Conservation (phyloP, 805 yeast genomes). For the Starmerella cellae region DNA sequence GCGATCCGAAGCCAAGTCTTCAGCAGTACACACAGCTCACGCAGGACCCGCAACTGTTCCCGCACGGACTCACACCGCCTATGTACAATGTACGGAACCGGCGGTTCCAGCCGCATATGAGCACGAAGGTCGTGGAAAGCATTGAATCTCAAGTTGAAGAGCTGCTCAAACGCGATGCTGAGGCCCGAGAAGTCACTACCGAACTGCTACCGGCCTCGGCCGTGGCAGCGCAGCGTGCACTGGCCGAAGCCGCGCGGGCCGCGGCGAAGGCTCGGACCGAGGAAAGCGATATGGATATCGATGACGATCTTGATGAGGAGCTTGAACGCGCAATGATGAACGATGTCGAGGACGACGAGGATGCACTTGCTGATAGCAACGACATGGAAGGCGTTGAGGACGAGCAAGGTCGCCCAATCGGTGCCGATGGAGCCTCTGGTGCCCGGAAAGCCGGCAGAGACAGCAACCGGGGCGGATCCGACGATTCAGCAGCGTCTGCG, state of each 20-base stretch:
- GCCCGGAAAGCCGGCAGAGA: not conserved
- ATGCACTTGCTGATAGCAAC: slow-evolving; percentile 8
- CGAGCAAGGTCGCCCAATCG: slow-evolving; percentile 21
- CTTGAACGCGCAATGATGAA: slow-evolving; percentile 27
- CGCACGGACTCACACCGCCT: slow-evolving; percentile 80
- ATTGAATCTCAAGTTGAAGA: slow-evolving; percentile 71
- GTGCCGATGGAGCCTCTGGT: not conserved
- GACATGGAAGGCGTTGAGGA: slow-evolving; percentile 21
- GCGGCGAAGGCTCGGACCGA: slow-evolving; percentile 30
- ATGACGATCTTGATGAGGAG: slow-evolving; percentile 24
- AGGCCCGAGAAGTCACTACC: slow-evolving; percentile 66
- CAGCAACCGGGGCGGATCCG: not conserved
- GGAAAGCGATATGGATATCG: slow-evolving; percentile 27
- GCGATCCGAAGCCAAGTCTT: slow-evolving; percentile 27
- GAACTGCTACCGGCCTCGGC: slow-evolving; percentile 47
- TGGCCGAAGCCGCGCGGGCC: slow-evolving; percentile 24
- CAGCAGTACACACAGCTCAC: slow-evolving; percentile 30
- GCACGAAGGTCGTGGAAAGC: slow-evolving; percentile 57
- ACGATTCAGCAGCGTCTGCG: not conserved
- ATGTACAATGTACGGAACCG: slow-evolving; percentile 54
- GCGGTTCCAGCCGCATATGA: slow-evolving; percentile 57
- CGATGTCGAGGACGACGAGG: slow-evolving; percentile 24
- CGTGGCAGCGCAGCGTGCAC: slow-evolving; percentile 24
- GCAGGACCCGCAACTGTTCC: slow-evolving; percentile 27
- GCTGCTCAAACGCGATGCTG: slow-evolving; percentile 59